Evolutionary conservation across 192 early-diverging fungal genomes (phyloP).

Genomic region (Rhizophagus sp.): DNA sequence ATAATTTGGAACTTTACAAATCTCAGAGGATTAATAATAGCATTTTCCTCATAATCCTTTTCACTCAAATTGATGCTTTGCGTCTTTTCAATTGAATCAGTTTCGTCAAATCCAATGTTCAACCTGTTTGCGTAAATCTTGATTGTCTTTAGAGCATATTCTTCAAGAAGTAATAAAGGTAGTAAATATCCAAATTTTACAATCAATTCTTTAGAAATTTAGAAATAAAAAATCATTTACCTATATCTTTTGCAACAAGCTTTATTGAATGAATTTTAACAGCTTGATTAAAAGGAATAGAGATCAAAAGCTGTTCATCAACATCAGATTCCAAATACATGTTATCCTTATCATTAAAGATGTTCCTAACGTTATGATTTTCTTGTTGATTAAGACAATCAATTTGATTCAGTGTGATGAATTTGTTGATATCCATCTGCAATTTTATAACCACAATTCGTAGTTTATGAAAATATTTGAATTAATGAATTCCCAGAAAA

Average conservation of each 20-base stretch:
- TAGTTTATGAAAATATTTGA: too few relatives aligned
- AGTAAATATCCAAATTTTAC: neutral
- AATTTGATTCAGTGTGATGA: conserved; percentile 69
- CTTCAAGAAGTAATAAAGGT: conserved; percentile 31
- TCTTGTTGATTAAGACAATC: conserved; percentile 87
- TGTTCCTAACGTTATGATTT: conserved; percentile 71
- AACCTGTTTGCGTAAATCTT: conserved; percentile 83
- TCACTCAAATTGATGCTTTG: conserved; percentile 75
- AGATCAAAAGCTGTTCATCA: conserved; percentile 92
- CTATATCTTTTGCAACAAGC: conserved; percentile 50
- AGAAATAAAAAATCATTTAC: conserved; percentile 9
- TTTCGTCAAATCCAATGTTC: conserved; percentile 86
- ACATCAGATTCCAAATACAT: conserved; percentile 86
- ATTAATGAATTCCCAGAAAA: neutral
- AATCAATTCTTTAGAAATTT: neutral
- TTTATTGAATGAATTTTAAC: conserved; percentile 73
- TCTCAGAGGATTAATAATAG: conserved; percentile 73
- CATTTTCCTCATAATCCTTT: conserved; percentile 66
- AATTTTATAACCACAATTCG: neutral
- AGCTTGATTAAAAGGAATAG: conserved; percentile 85
- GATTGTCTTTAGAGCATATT: conserved; percentile 83
- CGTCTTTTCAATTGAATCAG: conserved; percentile 68
- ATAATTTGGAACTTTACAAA: conserved; percentile 96
- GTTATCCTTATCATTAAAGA: conserved; percentile 72
- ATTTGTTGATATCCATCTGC: conserved; percentile 63